A percentile compares a stretch with the other conserved stretches of the same genome.
Conservation (phyloP, 1,284 basidiomycete species). For the Ganoderma boninense region DNA sequence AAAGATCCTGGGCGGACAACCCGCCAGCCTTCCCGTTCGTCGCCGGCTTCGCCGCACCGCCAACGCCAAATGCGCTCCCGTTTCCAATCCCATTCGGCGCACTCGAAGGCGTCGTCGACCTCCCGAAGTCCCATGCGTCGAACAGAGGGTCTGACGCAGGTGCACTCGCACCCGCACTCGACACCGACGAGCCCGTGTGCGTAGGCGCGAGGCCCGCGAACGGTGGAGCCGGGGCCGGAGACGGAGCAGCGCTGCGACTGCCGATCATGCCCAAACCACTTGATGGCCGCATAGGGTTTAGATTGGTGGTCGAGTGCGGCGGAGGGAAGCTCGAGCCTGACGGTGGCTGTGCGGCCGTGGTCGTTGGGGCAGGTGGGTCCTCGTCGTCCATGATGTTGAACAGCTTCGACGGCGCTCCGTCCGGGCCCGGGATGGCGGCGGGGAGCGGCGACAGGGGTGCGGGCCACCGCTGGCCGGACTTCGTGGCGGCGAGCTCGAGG, state of each 20-base stretch:
- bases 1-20: constrained; percentile 74
- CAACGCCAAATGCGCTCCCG: not conserved
- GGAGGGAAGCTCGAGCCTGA: constrained; percentile 28
- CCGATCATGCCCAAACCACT: constrained; percentile 20
- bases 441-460: constrained; percentile 65
- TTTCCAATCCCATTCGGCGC: constrained; percentile 1
- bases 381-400: constrained; percentile 39
- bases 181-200: not conserved
- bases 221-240: constrained; percentile 10
- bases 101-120: not conserved
- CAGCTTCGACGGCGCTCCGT: constrained; percentile 17
- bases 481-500: constrained; percentile 60
- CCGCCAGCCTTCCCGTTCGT: constrained; percentile 46
- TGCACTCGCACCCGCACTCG: not conserved
- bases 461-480: constrained; percentile 64
- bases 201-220: not conserved
- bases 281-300: constrained; percentile 25
- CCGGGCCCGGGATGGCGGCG: constrained; percentile 47
- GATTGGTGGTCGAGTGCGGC: constrained; percentile 20
- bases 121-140: constrained; percentile 6
- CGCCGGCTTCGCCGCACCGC: constrained; percentile 38
- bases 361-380: constrained; percentile 10
- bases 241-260: not conserved
- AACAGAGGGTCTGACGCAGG: constrained; percentile 1
- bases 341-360: constrained; percentile 4